A percentile compares a stretch with the other conserved stretches of the same genome.
Conservation (phyloP, 2,329 filamentous ascomycete species). For the Scytalidium lignicola region DNA sequence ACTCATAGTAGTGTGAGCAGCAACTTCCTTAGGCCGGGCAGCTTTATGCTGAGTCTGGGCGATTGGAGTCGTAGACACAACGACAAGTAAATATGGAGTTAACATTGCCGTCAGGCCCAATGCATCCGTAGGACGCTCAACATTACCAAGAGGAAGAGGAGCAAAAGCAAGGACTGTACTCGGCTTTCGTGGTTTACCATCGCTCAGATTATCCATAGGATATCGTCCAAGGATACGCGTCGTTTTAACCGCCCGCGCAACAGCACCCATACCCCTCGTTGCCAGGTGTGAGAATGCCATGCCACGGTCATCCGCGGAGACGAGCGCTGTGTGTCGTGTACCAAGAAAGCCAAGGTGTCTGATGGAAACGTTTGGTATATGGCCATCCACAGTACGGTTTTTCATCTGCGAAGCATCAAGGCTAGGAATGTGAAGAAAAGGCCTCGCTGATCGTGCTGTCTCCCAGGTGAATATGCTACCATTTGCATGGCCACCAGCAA, state of each 20-base stretch:
- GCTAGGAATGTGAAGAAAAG: constrained; percentile 82
- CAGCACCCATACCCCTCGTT: constrained; percentile 79
- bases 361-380: constrained; percentile 71
- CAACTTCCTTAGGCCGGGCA: constrained; percentile 83
- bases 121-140: constrained; percentile 79
- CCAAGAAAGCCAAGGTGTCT: constrained; percentile 93
- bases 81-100: constrained; percentile 90
- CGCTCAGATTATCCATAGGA: constrained; percentile 58
- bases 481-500: constrained; percentile 83
- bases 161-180: constrained; percentile 93
- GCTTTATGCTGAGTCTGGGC: constrained; percentile 97
- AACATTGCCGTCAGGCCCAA: constrained; percentile 92
- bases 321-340: constrained; percentile 86
- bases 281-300: constrained; percentile 99
- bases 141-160: constrained; percentile 86
- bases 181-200: constrained; percentile 71
- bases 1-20: constrained; percentile 84
- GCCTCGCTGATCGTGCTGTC: constrained; percentile 70
- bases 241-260: constrained; percentile 82
- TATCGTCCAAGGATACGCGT: constrained; percentile 89
- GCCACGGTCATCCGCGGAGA: constrained; percentile 88
- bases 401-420: constrained; percentile 62
- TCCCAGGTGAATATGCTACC: constrained; percentile 98
- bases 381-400: constrained; percentile 70
- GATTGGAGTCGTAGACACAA: constrained; percentile 93